Conservation (phyloP, 78 protist species). For the Dictyostelium purpureum region DNA sequence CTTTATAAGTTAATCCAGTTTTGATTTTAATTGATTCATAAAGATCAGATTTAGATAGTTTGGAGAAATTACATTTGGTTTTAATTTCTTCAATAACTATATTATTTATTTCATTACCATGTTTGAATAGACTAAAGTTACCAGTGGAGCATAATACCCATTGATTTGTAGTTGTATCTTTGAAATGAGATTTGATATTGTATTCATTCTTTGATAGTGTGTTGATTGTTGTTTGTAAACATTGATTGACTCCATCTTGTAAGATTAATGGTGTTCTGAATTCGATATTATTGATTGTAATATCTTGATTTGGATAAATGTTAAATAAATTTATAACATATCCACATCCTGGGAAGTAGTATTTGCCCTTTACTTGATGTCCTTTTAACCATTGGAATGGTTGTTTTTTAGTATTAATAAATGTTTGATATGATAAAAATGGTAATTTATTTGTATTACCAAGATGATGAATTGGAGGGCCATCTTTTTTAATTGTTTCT, state of each 20-base stretch:
- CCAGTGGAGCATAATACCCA: background rate
- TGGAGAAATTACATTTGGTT: constrained; percentile 1
- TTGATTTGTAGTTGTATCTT: background rate
- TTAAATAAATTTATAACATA: constrained; percentile 22
- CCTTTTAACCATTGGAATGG: constrained; percentile 48
- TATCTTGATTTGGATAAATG: background rate
- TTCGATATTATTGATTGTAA: too few species aligned
- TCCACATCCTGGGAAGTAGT: constrained; percentile 45
- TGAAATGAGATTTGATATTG: background rate
- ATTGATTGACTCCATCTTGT: background rate
- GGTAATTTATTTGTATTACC: constrained; percentile 20
- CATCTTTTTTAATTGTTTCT: background rate
- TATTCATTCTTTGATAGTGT: constrained; percentile 1
- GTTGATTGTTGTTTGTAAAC: background rate
- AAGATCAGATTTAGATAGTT: constrained; percentile 3
- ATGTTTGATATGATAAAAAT: constrained; percentile 9
- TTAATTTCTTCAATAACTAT: background rate
- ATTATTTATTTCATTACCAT: background rate
- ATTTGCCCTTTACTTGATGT: constrained; percentile 36
- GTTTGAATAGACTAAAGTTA: background rate
- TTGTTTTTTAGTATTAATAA: constrained; percentile 1
- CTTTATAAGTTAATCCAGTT: background rate
- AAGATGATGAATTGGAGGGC: background rate
- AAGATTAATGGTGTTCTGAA: constrained; percentile 5
- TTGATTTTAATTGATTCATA: background rate